These are phyloP conservation scores for Ceratobasidium sp. DNA, from an alignment of 1,284 basidiomycete species.

Conservation along the genomic window DNA sequence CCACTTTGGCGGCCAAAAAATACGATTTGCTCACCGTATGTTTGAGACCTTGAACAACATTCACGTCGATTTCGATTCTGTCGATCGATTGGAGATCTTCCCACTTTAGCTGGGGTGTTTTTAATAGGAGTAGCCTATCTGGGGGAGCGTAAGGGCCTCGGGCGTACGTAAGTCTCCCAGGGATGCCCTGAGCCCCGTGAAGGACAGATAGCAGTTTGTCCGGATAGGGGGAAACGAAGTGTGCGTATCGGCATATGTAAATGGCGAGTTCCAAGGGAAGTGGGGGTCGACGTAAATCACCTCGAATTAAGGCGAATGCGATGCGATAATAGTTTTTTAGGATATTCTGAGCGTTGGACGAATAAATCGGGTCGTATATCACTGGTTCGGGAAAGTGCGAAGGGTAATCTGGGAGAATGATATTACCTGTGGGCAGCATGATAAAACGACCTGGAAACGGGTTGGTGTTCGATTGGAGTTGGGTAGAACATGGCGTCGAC, in stretches of 20 bases:
- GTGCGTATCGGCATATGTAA: background rate
- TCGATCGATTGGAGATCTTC: background rate
- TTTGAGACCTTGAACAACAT: too few relatives aligned
- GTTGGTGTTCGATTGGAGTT: too few relatives aligned
- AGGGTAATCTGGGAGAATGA: too few relatives aligned
- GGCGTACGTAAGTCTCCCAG: background rate
- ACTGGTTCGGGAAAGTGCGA: too few relatives aligned
- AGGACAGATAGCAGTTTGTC: background rate
- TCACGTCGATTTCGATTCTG: slow-evolving; percentile 1
- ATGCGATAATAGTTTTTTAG: background rate
- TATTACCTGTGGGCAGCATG: too few relatives aligned
- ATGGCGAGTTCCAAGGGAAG: slow-evolving; percentile 1
- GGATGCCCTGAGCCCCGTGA: background rate
- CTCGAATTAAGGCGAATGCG: background rate
- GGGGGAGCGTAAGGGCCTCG: too few relatives aligned
- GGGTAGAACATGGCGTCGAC: too few relatives aligned
- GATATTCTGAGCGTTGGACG: too few relatives aligned
- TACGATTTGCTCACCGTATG: too few relatives aligned
- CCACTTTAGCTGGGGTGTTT: background rate
- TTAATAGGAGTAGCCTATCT: background rate
- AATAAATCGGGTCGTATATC: too few relatives aligned
- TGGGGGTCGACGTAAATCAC: background rate
- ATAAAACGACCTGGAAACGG: too few relatives aligned
- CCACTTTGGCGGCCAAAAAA: too few relatives aligned
- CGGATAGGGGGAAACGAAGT: background rate